Base-by-base conservation (phyloP, 306 rosid species). In the Astragalus membranaceus region DNA sequence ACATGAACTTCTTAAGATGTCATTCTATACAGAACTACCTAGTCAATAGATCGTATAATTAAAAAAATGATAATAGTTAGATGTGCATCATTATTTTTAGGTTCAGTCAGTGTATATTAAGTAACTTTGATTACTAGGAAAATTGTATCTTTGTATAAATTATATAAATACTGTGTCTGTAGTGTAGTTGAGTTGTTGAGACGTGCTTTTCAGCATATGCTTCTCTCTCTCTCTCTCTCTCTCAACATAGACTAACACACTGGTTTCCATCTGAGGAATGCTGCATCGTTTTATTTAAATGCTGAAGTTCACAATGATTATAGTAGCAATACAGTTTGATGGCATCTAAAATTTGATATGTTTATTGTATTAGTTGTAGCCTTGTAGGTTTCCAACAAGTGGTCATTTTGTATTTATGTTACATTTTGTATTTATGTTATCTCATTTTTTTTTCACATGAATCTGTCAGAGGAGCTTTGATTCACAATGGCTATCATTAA, bases 401-500 rank as follows among this genome's bases (percentile, higher is more conserved):
- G 23, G 23, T 2, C 23, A 20, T n/a, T n/a, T n/a, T n/a, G n/a
- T n/a, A n/a, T n/a, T n/a, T 2, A 20, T 20, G 23, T 20, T 20
- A 2, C 23, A 20, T 20, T 20, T 20, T 20, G 23, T 20, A 76
- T 53, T 64, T 41, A 69, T 72, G 62, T 66, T 35, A 59, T 81
- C 60, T 79, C 49, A 79, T 7, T 54, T 36, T 65, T 20, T 72
- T 55, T 12, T 9, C 13, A 4, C 54, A 20, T 70, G 56, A 53
- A 63, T 77, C 32, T 69, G 37, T 81, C 91, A 95, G 99, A 91
- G 97, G 81, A 88, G 92, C 64, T 95, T 91, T 78, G 97, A 95
- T 33, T 96, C 87, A 83, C 97, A 95, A 76, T 95, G 99, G 99
- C 75, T 91, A 58, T 91, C 99, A 4, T 69, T 88, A 44, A 87